phyloP scores from a whole-genome alignment of 805 yeast species.

The Kuraishia piskuri region DNA sequence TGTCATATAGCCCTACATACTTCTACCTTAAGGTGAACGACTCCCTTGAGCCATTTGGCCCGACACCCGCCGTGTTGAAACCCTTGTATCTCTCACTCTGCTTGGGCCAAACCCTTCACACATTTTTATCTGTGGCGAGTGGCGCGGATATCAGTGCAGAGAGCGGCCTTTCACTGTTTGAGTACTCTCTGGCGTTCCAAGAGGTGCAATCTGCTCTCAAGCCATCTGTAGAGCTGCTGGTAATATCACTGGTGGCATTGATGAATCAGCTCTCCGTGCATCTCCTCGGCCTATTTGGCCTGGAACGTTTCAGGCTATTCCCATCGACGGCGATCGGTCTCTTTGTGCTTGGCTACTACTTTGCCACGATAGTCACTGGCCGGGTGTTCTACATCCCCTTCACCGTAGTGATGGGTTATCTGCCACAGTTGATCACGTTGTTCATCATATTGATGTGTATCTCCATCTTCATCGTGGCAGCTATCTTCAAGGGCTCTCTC shows the following conservation, averaged over 20 bases:
- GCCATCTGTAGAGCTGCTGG: slow-evolving; percentile 45
- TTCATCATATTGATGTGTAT: slow-evolving; percentile 42
- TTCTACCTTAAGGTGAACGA: slow-evolving; percentile 6
- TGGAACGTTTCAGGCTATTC: slow-evolving; percentile 47
- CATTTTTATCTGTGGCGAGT: slow-evolving; percentile 49
- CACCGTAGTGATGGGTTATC: slow-evolving; percentile 46
- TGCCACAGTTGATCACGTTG: slow-evolving; percentile 57
- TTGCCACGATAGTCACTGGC: slow-evolving; percentile 27
- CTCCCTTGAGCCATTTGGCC: slow-evolving; percentile 22
- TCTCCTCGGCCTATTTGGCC: slow-evolving; percentile 45
- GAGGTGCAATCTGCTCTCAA: slow-evolving; percentile 46
- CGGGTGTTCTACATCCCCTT: slow-evolving; percentile 41
- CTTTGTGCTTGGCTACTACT: slow-evolving; percentile 39
- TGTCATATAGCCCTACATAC: slow-evolving; percentile 15
- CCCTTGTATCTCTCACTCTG: slow-evolving; percentile 51
- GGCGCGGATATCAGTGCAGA: slow-evolving; percentile 53
- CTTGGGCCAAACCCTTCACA: slow-evolving; percentile 55
- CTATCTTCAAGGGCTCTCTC: slow-evolving; percentile 42
- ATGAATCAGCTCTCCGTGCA: slow-evolving; percentile 56
- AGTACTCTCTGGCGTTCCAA: slow-evolving; percentile 68
- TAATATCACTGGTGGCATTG: slow-evolving; percentile 47
- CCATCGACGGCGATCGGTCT: slow-evolving; percentile 57
- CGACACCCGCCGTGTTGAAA: slow-evolving; percentile 48
- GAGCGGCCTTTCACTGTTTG: slow-evolving; percentile 65
- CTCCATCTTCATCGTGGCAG: slow-evolving; percentile 47